Conservation (phyloP, 768 basidiomycete genomes). For the Pleurotus djamor region DNA sequence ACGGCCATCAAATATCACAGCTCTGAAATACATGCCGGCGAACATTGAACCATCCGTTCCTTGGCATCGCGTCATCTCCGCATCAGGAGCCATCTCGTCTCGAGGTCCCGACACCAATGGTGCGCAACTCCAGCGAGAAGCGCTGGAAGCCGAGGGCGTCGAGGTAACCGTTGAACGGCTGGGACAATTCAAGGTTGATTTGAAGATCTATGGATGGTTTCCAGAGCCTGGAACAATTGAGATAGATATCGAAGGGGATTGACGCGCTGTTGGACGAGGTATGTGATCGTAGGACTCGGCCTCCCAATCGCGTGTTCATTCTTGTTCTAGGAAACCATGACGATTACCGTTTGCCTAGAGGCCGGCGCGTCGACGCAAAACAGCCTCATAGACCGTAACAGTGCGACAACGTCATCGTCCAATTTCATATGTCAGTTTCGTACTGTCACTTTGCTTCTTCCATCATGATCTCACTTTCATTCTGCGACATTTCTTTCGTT, state of each 20-base stretch:
- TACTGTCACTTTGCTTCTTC: too few relatives aligned
- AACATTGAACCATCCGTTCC: slow-evolving; percentile 66
- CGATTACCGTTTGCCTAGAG: too few relatives aligned
- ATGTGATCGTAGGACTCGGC: too few relatives aligned
- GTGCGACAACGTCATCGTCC: too few relatives aligned
- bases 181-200: slow-evolving; percentile 58
- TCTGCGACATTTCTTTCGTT: too few relatives aligned
- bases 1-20: slow-evolving; percentile 28
- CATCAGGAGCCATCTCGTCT: slow-evolving; percentile 75
- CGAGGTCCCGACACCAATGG: slow-evolving; percentile 83
- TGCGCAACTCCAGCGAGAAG: slow-evolving; percentile 73
- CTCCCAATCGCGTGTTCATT: too few relatives aligned
- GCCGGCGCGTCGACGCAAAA: too few relatives aligned
- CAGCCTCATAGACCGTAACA: too few relatives aligned
- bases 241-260: not conserved
- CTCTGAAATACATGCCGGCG: slow-evolving; percentile 73
- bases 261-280: not conserved
- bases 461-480: too few relatives aligned
- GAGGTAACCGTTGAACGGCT: slow-evolving; percentile 59
- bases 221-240: slow-evolving; percentile 31
- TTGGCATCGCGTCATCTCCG: slow-evolving; percentile 77
- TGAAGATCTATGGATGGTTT: slow-evolving; percentile 67
- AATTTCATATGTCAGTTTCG: too few relatives aligned
- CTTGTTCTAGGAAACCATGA: too few relatives aligned
- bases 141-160: slow-evolving; percentile 79